Evolutionary conservation across 2,329 filamentous ascomycete species (phyloP), one percentile per base, ranked within the genome.

Genomic region (Huntiella decipiens): DNA sequence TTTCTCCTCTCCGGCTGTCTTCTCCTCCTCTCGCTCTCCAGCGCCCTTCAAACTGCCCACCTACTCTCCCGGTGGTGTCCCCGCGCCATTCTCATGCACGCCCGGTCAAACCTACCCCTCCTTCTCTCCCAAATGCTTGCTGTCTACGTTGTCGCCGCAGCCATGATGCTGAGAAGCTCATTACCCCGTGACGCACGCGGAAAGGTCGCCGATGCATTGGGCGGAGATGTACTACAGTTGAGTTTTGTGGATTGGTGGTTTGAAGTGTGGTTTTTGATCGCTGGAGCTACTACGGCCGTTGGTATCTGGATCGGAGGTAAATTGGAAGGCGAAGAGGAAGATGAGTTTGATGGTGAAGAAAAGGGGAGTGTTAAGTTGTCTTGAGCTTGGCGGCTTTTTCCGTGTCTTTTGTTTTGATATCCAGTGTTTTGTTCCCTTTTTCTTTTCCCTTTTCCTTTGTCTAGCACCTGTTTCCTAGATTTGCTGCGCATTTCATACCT

Each of bases 1-100:
- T 92, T 93, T 60, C 65, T 85, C 16, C 69, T 93, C 4, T 84
- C 79, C 5, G 85, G 84, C 13, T 74, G 87, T 43, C 91, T 93
- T 58, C 76, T 93, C 17, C 68, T 84, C 12, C 79, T 82, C 2
- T 84, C 80, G 46, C 85, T 86, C 61, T 84, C 80, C 59, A 82
- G 78, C 48, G 84, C 83, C 13, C 66, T 87, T n/a, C 84, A 91
- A 58, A 93, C 85, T 0, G 82, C 88, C 54, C 77, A 80, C 53
- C 70, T 93, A 46, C 83, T 93, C 56, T 74, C 80, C 3, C 78
- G 79, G 52, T 81, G 83, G 64, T 70, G 77, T 6, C 84, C 84
- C 0, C 67, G 68, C 4, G 60, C 87, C n/a, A 60, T 88, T n/a
- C 64, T 86, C 7, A 74, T 77, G 52, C 79, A 81, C 53, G 77